Conservation (phyloP, 441 rosid genomes). For the Pelargonium myrrhifolium region DNA sequence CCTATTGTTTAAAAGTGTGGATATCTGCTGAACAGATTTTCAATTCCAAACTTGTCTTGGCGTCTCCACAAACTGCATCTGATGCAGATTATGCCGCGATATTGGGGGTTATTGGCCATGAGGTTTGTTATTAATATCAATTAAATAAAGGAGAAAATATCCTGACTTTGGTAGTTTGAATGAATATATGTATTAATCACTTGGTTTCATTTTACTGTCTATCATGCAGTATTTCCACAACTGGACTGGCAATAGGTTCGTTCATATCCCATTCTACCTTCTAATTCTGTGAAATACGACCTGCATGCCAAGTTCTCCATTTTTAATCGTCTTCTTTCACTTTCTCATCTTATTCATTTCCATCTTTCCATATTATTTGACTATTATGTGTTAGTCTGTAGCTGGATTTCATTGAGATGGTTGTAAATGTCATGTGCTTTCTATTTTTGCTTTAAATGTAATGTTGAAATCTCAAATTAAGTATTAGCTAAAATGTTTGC, state of each 20-base stretch:
- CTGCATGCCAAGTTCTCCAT: background rate
- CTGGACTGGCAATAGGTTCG: conserved; percentile 98
- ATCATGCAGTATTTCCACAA: conserved; percentile 90
- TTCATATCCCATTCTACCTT: conserved; percentile 6
- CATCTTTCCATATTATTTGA: background rate
- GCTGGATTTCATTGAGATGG: background rate
- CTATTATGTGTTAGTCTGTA: background rate
- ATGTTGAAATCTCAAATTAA: conserved; percentile 5
- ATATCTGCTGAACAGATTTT: conserved; percentile 55
- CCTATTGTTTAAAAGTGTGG: conserved; percentile 16
- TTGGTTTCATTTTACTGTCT: conserved; percentile 22
- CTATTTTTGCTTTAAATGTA: background rate
- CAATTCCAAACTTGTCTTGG: conserved; percentile 94
- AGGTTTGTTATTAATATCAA: conserved; percentile 45
- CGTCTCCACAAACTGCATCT: conserved; percentile 94
- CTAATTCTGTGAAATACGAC: background rate
- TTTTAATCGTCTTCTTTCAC: background rate
- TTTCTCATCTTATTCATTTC: background rate
- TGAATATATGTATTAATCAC: conserved; percentile 18
- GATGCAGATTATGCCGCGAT: conserved; percentile 95
- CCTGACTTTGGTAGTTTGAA: background rate
- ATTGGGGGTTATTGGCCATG: conserved; percentile 91
- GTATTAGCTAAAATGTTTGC: conserved; percentile 23
- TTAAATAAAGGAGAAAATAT: background rate
- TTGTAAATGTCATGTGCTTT: background rate